Base-by-base conservation (phyloP, 148 eudicot genomes). In the Fagopyrum homotropicum region DNA sequence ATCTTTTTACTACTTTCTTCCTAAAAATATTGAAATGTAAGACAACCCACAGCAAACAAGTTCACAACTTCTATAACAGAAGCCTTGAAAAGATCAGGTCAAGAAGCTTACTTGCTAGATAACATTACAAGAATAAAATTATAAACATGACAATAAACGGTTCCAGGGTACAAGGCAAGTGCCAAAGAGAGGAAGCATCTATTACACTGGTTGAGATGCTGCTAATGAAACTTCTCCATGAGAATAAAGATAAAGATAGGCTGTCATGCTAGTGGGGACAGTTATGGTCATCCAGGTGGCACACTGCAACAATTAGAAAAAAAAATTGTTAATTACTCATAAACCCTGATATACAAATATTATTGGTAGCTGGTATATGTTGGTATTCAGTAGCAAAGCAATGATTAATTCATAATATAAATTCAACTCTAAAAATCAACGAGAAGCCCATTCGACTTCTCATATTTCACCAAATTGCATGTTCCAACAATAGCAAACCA, bases 191-290 rank as follows among this genome's bases (percentile, higher is more conserved):
- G 80, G 93, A 88, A 75, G 89, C 90, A 90, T 96, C 98, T 92
- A 96, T 89, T 96, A 96, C 97, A 92, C 99, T 84, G 99, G 99
- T 92, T 96, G 99, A 73, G 90, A 96, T 80, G 99, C 99, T 79
- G 99, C 98, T 86, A 92, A 84, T 56, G 88, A 83, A 57, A 96
- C 98, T 89, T 92, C 99, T 79, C 98, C 98, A 63, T 92, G 97
- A 57, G 99, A 96, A 85, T 96, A 96, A 35, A 96, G 94, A 88
- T 92, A 96, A n/a, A 96, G 94, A 84, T 96, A 96, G 43, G 99
- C 89, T 49, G 98, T 92, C 99, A 96, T 96, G 84, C 99, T 96
- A 73, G 99, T 89, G 17, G 98, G 97, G 66, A 96, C 99, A 74
- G 93, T 77, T 74, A 92, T 90, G 69, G 98, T 96, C 99, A 96